A percentile compares a stretch with the other conserved stretches of the same genome.
Conservation (phyloP, 1,284 basidiomycete genomes). For the Naganishia sp. region DNA sequence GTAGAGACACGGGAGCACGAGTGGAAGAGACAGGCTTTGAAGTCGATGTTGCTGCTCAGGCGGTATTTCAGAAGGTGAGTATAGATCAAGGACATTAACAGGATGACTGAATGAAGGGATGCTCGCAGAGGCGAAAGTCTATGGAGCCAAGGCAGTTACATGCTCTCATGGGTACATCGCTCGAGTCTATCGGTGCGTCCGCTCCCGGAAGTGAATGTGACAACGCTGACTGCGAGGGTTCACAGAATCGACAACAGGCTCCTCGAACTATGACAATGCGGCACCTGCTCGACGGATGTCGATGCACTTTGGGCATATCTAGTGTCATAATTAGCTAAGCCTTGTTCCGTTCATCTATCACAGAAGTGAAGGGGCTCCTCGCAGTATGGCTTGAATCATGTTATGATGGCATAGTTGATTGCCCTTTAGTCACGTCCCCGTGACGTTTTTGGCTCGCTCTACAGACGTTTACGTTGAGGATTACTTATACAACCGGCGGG, state of each 20-base stretch:
- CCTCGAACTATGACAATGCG: conserved; percentile 34
- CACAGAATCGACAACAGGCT: conserved; percentile 2
- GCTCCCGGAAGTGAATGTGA: background rate
- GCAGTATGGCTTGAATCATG: background rate
- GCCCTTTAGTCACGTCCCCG: conserved; percentile 26
- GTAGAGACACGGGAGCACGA: conserved; percentile 67
- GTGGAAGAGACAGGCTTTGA: conserved; percentile 69
- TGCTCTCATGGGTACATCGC: conserved; percentile 25
- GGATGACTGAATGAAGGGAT: background rate
- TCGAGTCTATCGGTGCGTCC: conserved; percentile 8
- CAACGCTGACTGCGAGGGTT: background rate
- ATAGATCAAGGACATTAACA: background rate
- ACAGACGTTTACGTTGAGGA: conserved; percentile 18
- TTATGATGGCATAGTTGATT: conserved; percentile 28
- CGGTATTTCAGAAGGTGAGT: conserved; percentile 69
- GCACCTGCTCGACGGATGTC: conserved; percentile 42
- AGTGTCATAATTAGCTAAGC: background rate
- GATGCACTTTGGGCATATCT: conserved; percentile 49
- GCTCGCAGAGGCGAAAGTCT: conserved; percentile 60
- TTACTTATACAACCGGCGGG: conserved; percentile 24
- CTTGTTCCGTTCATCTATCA: too few species aligned
- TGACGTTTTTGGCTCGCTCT: conserved; percentile 17
- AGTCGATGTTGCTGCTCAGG: conserved; percentile 68
- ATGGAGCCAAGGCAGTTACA: conserved; percentile 58
- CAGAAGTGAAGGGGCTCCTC: too few species aligned